Evolutionary conservation across 768 basidiomycete species (phyloP).

Genomic region (Scleroderma bovista): DNA sequence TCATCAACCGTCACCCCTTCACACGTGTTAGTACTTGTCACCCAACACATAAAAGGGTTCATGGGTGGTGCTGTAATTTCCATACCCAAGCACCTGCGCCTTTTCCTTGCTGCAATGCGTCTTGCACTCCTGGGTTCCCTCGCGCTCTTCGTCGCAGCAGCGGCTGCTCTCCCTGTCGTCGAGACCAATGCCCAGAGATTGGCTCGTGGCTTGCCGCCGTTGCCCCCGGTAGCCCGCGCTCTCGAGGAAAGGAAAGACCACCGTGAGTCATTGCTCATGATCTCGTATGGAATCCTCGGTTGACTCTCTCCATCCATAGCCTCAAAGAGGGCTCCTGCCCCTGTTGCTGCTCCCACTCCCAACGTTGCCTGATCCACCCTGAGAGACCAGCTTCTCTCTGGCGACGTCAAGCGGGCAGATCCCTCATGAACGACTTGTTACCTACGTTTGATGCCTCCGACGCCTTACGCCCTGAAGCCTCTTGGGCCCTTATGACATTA

Average conservation of each 20-base stretch:
- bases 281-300: not conserved
- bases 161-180: constrained; percentile 13
- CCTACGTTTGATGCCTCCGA: too few relatives aligned
- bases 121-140: constrained; percentile 10
- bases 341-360: too few relatives aligned
- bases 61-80: not conserved
- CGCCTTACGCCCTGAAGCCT: too few relatives aligned
- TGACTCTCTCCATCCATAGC: too few relatives aligned
- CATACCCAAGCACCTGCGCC: not conserved
- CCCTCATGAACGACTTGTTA: too few relatives aligned
- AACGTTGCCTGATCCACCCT: not conserved
- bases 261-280: not conserved
- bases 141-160: constrained; percentile 18
- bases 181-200: constrained; percentile 39
- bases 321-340: not conserved
- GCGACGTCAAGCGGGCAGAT: too few relatives aligned
- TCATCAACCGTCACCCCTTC: not conserved
- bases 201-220: constrained; percentile 40
- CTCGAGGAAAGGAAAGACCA: not conserved
- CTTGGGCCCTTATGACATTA: too few relatives aligned
- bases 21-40: not conserved
- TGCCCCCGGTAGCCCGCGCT: constrained; percentile 12
- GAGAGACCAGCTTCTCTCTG: not conserved
- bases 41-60: not conserved
- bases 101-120: constrained; percentile 2